A percentile compares a stretch with the other conserved stretches of the same genome.
phyloP scores from a whole-genome alignment of 129 eudicot species.

The Flaveria bidentis region DNA sequence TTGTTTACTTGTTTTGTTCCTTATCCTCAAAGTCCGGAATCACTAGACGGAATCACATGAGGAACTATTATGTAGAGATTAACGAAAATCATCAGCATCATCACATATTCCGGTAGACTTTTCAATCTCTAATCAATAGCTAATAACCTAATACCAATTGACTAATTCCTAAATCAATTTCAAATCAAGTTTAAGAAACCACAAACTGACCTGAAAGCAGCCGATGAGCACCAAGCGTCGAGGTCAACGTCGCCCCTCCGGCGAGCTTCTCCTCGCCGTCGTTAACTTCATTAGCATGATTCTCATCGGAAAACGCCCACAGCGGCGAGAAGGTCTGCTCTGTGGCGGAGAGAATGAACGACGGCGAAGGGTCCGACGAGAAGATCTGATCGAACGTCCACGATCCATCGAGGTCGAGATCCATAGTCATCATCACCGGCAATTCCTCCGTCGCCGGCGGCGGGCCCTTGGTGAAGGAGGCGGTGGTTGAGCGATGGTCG shows the following conservation, averaged over 20 bases:
- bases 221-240: constrained; percentile 32
- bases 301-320: constrained; percentile 76
- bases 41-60: neutral
- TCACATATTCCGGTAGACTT: neutral
- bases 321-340: constrained; percentile 80
- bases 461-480: constrained; percentile 9
- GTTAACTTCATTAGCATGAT: constrained; percentile 13
- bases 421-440: constrained; percentile 58
- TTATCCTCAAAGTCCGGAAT: constrained; percentile 19
- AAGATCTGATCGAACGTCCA: constrained; percentile 90
- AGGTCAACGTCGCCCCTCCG: constrained; percentile 39
- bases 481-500: constrained; percentile 17
- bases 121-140: neutral
- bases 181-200: neutral
- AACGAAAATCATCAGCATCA: neutral
- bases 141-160: neutral
- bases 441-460: constrained; percentile 11
- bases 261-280: constrained; percentile 27
- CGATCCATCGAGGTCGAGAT: constrained; percentile 72
- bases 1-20: neutral
- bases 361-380: constrained; percentile 48
- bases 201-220: constrained; percentile 30
- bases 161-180: neutral
- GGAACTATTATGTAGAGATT: neutral
- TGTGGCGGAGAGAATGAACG: constrained; percentile 49